Conservation (phyloP, 1,284 basidiomycete species). For the Fomitopsis pinicola region DNA sequence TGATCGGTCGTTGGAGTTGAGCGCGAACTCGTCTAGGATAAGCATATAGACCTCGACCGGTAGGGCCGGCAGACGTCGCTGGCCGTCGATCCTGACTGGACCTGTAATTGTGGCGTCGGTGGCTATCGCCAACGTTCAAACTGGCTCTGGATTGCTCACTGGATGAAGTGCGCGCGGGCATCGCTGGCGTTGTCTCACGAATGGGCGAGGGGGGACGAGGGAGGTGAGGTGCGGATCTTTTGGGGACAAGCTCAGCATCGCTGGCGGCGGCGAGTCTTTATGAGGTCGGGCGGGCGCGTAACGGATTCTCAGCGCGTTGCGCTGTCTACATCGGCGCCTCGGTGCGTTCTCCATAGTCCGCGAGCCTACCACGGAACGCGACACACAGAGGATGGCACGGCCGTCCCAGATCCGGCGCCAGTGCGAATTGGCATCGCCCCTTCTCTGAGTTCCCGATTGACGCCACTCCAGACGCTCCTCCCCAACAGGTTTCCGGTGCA, state of each 20-base stretch:
- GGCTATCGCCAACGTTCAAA: not conserved
- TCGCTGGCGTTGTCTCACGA: not conserved
- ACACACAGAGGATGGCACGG: not conserved
- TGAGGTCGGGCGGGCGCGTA: slow-evolving; percentile 2
- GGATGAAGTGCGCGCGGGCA: slow-evolving; percentile 1
- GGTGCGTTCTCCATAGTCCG: not conserved
- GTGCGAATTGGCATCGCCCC: not conserved
- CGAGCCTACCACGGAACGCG: not conserved
- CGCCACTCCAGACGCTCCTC: not conserved
- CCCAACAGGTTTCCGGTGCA: not conserved
- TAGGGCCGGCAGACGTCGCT: slow-evolving; percentile 4
- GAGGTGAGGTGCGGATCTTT: not conserved
- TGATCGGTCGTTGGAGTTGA: not conserved
- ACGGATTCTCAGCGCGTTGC: slow-evolving; percentile 2
- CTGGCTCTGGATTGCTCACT: slow-evolving; percentile 1
- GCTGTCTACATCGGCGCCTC: slow-evolving; percentile 1
- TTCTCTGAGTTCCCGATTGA: slow-evolving; percentile 2
- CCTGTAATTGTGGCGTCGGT: slow-evolving; percentile 1
- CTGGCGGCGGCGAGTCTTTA: not conserved
- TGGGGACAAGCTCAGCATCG: slow-evolving; percentile 3
- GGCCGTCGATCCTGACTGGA: slow-evolving; percentile 4
- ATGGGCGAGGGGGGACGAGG: not conserved
- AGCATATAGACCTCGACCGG: slow-evolving; percentile 12
- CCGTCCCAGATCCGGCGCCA: slow-evolving; percentile 2
- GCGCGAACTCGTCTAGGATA: slow-evolving; percentile 9